phyloP scores from a whole-genome alignment of 2,329 filamentous ascomycete genomes.

The Aspergillus neoniger region DNA sequence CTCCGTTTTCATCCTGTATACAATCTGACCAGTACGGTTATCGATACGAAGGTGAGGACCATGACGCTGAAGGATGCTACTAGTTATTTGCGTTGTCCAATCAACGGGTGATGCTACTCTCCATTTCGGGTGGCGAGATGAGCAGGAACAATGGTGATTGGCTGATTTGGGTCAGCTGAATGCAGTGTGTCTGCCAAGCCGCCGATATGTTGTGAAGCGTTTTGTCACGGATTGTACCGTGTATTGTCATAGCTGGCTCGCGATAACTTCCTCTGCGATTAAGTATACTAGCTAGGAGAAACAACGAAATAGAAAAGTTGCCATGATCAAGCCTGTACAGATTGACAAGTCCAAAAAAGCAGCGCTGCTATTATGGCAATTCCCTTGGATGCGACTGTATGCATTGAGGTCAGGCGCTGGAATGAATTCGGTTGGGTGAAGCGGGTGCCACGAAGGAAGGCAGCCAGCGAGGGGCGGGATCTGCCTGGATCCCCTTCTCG shows the following conservation, averaged over 20 bases:
- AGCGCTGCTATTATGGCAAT: too few relatives aligned
- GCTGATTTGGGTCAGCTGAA: constrained; percentile 17
- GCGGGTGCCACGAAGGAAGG: constrained; percentile 1
- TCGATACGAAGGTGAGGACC: background rate
- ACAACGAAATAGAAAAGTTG: too few relatives aligned
- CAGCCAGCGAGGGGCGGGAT: background rate
- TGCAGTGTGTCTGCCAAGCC: constrained; percentile 13
- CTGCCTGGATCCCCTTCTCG: background rate
- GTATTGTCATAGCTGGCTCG: background rate
- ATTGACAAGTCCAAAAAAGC: too few relatives aligned
- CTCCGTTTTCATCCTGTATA: background rate
- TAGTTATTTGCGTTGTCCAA: constrained; percentile 19
- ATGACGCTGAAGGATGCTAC: background rate
- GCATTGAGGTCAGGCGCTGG: background rate
- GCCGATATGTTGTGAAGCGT: background rate
- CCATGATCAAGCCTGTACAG: too few relatives aligned
- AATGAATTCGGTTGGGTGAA: background rate
- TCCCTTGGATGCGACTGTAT: too few relatives aligned
- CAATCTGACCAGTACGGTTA: background rate
- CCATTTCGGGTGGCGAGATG: background rate
- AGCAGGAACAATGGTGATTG: constrained; percentile 12
- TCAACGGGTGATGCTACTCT: background rate
- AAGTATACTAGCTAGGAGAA: background rate
- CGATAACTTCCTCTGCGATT: background rate
- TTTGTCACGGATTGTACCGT: background rate